These are phyloP conservation scores for Aspergillus olivimuriae DNA, from an alignment of 495 filamentous ascomycete genomes.

Conservation along the genomic window DNA sequence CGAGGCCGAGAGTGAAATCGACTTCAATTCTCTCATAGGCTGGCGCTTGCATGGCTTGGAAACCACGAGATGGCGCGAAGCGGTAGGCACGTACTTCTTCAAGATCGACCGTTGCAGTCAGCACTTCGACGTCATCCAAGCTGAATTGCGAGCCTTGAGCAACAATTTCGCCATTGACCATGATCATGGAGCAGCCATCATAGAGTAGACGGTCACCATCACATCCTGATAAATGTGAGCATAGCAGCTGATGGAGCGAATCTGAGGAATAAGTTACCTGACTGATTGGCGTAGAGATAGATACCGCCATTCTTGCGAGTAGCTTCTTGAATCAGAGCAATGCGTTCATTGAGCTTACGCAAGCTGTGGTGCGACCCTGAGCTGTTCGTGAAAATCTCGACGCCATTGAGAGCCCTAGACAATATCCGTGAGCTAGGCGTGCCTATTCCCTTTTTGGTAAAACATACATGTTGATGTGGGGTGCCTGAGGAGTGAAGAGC, in stretches of 20 bases:
- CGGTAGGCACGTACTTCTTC: conserved; percentile 57
- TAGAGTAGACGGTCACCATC: conserved; percentile 63
- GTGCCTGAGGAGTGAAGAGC: conserved; percentile 57
- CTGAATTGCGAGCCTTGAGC: conserved; percentile 70
- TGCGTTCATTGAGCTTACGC: conserved; percentile 66
- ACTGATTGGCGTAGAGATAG: no score
- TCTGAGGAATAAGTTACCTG: no score
- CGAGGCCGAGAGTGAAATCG: no score
- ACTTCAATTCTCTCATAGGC: conserved; percentile 32
- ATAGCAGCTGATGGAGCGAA: no score
- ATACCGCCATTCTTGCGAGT: no score
- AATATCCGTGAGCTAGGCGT: not conserved
- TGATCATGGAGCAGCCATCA: conserved; percentile 74
- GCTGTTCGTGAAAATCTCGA: conserved; percentile 75
- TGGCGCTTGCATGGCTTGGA: conserved; percentile 35
- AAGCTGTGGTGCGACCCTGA: conserved; percentile 68
- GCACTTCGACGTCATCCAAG: conserved; percentile 76
- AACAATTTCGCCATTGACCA: conserved; percentile 65
- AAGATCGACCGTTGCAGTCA: conserved; percentile 74
- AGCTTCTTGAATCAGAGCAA: conserved; percentile 69
- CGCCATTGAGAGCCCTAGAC: conserved; percentile 34
- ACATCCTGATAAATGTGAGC: conserved; percentile 69
- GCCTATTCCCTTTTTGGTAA: no score
- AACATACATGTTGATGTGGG: no score
- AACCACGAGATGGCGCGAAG: conserved; percentile 15